phyloP scores from a whole-genome alignment of 495 filamentous ascomycete species.

The Neurospora sp. region DNA sequence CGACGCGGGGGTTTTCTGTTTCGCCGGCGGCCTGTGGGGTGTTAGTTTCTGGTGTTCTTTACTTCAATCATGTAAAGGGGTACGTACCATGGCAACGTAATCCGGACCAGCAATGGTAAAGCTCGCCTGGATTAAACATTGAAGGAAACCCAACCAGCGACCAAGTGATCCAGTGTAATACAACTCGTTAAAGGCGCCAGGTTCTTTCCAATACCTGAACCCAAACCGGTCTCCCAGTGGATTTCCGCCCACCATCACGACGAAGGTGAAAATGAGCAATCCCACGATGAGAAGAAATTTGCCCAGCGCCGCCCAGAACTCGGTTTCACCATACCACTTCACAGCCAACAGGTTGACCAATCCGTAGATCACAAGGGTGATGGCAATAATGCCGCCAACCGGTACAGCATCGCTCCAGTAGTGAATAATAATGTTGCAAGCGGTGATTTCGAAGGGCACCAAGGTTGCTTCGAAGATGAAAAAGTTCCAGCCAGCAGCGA shows the following conservation, averaged over 20 bases:
- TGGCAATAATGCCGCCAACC: slow-evolving; percentile 49
- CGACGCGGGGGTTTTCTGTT: slow-evolving; percentile 54
- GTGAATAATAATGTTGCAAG: slow-evolving; percentile 56
- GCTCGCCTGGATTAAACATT: slow-evolving; percentile 61
- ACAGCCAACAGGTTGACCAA: slow-evolving; percentile 52
- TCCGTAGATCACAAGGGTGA: slow-evolving; percentile 51
- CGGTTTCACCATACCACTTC: slow-evolving; percentile 49
- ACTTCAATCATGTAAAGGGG: background rate
- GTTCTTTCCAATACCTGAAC: slow-evolving; percentile 64
- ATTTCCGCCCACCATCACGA: slow-evolving; percentile 68
- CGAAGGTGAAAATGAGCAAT: slow-evolving; percentile 59
- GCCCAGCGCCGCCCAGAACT: slow-evolving; percentile 54
- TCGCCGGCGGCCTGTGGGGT: slow-evolving; percentile 48
- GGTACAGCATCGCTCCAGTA: slow-evolving; percentile 61
- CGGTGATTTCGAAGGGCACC: slow-evolving; percentile 63
- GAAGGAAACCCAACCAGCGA: slow-evolving; percentile 61
- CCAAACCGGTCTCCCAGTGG: slow-evolving; percentile 58
- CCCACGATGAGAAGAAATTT: slow-evolving; percentile 61
- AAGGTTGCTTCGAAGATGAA: slow-evolving; percentile 59
- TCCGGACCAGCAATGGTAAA: slow-evolving; percentile 78
- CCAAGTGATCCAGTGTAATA: slow-evolving; percentile 50
- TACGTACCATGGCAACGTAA: slow-evolving; percentile 56
- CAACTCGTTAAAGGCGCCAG: slow-evolving; percentile 58
- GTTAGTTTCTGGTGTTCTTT: background rate
- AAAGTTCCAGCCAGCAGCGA: slow-evolving; percentile 65